Evolutionary conservation across 345 rosid species (phyloP), one percentile per base, ranked within the genome.

Genomic region (Brassica rapa): DNA sequence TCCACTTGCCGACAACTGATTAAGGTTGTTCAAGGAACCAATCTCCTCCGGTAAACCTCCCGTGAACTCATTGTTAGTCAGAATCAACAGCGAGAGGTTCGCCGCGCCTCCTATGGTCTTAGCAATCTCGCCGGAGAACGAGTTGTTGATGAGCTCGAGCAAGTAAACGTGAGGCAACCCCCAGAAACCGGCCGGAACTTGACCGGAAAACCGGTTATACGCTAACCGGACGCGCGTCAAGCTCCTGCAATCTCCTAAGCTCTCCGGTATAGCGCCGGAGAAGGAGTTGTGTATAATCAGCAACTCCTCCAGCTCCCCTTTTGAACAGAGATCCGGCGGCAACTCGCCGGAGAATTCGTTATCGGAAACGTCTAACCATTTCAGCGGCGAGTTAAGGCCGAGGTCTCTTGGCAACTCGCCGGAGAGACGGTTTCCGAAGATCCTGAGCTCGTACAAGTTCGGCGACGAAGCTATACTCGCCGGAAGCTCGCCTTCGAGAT

Each of bases 111-210:
- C 89, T 0, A 96, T 87, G 1, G 82, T 78, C 74, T 85, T 89
- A 3, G 86, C 84, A 23, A 96, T 85, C 37, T 78, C 81, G 0
- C 99, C 98, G 0, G 97, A 86, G 3, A 96, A 78, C 24, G 86
- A 85, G 74, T 93, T 93, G 60, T 82, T 84, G 4, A 66, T 71
- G 3, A 93, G 89, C 75, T 93, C 98, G 27, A 93, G 86, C 73
- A 96, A 82, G 73, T 82, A 85, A 8, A 90, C 95, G 25, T 78
- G 92, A 25, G 99, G 98, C 78, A 96, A 77, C 2, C 98, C 98
- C 99, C 98, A 96, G 66, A 96, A 82, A 4, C 89, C 88, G n/a
- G 83, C 4, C 5, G 99, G 98, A 56, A 93, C 84, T 60, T 80
- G 86, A 5, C 98, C 98, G 24, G 95, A 87, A 16, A 96, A 82